A percentile compares a stretch with the other conserved stretches of the same genome.
phyloP scores from a whole-genome alignment of 768 basidiomycete genomes.

The Peribolospora baueri region DNA sequence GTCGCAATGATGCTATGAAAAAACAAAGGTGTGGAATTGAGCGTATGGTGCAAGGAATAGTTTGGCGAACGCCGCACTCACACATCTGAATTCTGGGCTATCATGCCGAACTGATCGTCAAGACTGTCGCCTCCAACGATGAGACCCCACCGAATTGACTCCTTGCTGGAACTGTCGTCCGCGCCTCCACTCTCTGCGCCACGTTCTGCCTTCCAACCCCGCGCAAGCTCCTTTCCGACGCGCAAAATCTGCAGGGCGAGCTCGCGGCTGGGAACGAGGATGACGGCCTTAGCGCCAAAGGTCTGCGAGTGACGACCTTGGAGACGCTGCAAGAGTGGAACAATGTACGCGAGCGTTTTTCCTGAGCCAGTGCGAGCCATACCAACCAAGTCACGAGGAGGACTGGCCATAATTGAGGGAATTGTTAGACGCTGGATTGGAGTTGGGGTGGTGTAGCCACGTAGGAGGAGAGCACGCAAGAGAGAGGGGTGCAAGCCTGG shows the following conservation, averaged over 20 bases:
- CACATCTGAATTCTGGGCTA: slow-evolving; percentile 85
- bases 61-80: slow-evolving; percentile 24
- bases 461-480: slow-evolving; percentile 60
- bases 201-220: slow-evolving; percentile 39
- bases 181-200: slow-evolving; percentile 37
- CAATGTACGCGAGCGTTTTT: slow-evolving; percentile 85
- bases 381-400: slow-evolving; percentile 78
- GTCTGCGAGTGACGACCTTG: slow-evolving; percentile 51
- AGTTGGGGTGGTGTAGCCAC: slow-evolving; percentile 83
- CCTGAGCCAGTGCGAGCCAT: slow-evolving; percentile 98
- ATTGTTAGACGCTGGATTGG: slow-evolving; percentile 84
- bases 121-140: slow-evolving; percentile 86
- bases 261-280: slow-evolving; percentile 79
- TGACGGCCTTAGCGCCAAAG: slow-evolving; percentile 65
- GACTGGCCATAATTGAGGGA: slow-evolving; percentile 54
- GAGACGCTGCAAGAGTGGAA: slow-evolving; percentile 70
- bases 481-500: slow-evolving; percentile 60
- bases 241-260: slow-evolving; percentile 77
- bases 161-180: slow-evolving; percentile 30
- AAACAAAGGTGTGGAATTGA: background rate
- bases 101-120: slow-evolving; percentile 90
- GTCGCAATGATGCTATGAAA: slow-evolving; percentile 69
- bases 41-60: background rate
- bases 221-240: slow-evolving; percentile 79
- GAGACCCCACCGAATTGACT: slow-evolving; percentile 61